Base-by-base conservation (phyloP, 2,329 filamentous ascomycete genomes). In the Gnomoniopsis smithogilvyi region DNA sequence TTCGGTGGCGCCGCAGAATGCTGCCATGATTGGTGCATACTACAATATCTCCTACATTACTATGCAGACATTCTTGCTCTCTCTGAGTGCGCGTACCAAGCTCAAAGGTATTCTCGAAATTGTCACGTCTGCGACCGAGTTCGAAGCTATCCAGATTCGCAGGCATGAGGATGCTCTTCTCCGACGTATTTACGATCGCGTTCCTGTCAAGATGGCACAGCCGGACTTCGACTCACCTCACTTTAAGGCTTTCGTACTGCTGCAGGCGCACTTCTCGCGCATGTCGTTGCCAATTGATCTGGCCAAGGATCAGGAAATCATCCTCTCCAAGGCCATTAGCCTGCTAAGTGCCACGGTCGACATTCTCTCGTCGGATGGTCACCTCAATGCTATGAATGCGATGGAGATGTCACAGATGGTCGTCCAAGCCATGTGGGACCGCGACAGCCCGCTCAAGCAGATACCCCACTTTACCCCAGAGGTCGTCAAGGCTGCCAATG, bases 371-470 rank as follows among this genome's bases (percentile, higher is more conserved):
- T 97, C 93, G 0, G 93, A 99, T 67, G 95, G 94, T 15, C 92
- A 97, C 68, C 82, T 99, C 63, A 99, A 99, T 70, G 94, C 95
- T 61, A 96, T 97, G 88, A 93, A 89, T 68, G 95, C 95, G 30
- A 99, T 99, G 94, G 95, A 99, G 73, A 92, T 99, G 84, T 96
- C 91, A 14, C 95, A 99, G 72, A 99, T 99, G 95, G 91, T 96
- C 55, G 93, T 99, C 3, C 95, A 99, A 76, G 93, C 90, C 52
- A 96, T 98, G 91, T 99, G 95, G 95, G 94, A 99, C 76, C 90
- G 93, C 59, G 95, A 99, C 73, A 96, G 91, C 68, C 93, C 95
- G 43, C 82, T 99, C 65, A 97, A 97, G 78, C 95, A 99, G 75
- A 97, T 99, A 69, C 95, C 95, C 66, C 92, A 98, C 77, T 98